Conservation (phyloP, 2,329 filamentous ascomycete genomes). For the Clonostachys byssicola region DNA sequence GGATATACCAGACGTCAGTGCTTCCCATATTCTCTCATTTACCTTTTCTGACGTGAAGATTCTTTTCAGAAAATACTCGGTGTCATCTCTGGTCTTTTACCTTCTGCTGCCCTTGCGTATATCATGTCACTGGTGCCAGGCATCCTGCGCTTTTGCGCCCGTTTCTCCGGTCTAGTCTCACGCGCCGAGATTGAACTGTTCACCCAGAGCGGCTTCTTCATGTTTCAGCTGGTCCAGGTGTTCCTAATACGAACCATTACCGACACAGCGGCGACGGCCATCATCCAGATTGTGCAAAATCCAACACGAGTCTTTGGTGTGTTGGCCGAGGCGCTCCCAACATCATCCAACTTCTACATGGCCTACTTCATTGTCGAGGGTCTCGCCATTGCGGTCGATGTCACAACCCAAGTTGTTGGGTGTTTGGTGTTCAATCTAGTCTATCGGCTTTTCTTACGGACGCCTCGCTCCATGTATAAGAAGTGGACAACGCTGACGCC, state of each 20-base stretch:
- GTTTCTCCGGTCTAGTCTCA: conserved; percentile 73
- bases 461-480: conserved; percentile 71
- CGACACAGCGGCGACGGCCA: conserved; percentile 70
- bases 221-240: conserved; percentile 84
- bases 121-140: conserved; percentile 78
- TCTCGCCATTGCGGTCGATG: conserved; percentile 66
- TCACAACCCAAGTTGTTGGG: conserved; percentile 62
- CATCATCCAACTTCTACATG: conserved; percentile 89
- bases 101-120: conserved; percentile 71
- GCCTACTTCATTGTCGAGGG: conserved; percentile 85
- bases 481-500: conserved; percentile 66
- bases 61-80: conserved; percentile 53
- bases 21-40: not conserved
- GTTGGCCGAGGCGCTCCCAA: conserved; percentile 70
- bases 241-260: conserved; percentile 83
- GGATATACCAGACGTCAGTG: conserved; percentile 51
- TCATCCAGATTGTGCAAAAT: conserved; percentile 57
- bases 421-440: conserved; percentile 64
- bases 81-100: conserved; percentile 78
- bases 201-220: conserved; percentile 88
- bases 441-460: conserved; percentile 68
- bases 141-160: conserved; percentile 64
- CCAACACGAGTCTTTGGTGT: conserved; percentile 59
- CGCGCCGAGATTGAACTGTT: conserved; percentile 78
- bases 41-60: not conserved